phyloP scores from a whole-genome alignment of 1,284 basidiomycete genomes.

The Heterobasidion annosum region DNA sequence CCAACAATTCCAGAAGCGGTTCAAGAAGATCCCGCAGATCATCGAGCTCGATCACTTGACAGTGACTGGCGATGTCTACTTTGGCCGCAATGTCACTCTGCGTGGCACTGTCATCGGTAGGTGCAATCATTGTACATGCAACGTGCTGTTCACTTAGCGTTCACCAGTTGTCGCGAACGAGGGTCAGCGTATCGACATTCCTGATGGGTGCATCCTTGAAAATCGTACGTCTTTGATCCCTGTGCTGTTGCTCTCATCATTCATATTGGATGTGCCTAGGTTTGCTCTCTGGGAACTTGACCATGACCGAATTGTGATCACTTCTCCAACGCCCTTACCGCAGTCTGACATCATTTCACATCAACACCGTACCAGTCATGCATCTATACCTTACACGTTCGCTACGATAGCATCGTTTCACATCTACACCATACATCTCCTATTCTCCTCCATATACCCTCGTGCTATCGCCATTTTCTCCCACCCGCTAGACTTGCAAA shows the following conservation, averaged over 20 bases:
- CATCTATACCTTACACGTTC: no score
- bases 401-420: no score
- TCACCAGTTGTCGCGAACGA: slow-evolving; percentile 73
- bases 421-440: no score
- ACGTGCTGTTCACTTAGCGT: not conserved
- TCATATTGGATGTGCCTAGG: slow-evolving; percentile 14
- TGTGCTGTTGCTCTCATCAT: not conserved
- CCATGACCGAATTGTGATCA: slow-evolving; percentile 30
- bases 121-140: slow-evolving; percentile 8
- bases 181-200: slow-evolving; percentile 91
- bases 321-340: not conserved
- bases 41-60: slow-evolving; percentile 95
- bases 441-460: no score
- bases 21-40: slow-evolving; percentile 95
- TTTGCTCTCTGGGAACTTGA: slow-evolving; percentile 44
- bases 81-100: slow-evolving; percentile 88
- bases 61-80: slow-evolving; percentile 93
- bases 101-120: slow-evolving; percentile 79
- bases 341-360: not conserved
- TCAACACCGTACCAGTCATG: no score
- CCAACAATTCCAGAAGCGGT: slow-evolving; percentile 93
- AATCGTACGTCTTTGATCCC: slow-evolving; percentile 49
- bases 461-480: no score
- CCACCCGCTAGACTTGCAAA: no score
- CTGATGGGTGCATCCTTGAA: slow-evolving; percentile 91